A percentile compares a stretch with the other conserved stretches of the same genome.
Evolutionary conservation across 2,329 filamentous ascomycete genomes (phyloP).

Genomic region (Tolypocladium tropicale): DNA sequence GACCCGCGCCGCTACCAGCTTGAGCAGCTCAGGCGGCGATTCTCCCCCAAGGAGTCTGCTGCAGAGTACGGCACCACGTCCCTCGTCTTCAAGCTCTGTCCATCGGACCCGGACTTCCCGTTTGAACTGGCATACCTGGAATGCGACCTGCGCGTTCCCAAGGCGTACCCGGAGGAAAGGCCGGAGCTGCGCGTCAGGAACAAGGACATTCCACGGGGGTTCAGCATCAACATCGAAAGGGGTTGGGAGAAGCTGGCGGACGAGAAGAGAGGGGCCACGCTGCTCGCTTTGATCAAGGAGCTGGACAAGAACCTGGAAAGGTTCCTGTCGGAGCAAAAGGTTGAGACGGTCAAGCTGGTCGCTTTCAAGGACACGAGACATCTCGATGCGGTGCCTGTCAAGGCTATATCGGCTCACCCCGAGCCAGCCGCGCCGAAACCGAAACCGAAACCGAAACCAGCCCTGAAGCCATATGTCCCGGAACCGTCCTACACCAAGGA

Average conservation of each 20-base stretch:
- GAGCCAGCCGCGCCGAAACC: constrained; percentile 1
- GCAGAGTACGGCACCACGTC: constrained; percentile 39
- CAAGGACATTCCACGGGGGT: constrained; percentile 58
- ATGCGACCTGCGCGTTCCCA: constrained; percentile 57
- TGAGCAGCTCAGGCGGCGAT: constrained; percentile 60
- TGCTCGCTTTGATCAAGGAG: constrained; percentile 57
- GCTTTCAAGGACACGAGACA: constrained; percentile 47
- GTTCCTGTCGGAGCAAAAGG: constrained; percentile 59
- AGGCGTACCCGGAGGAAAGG: constrained; percentile 45
- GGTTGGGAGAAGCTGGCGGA: constrained; percentile 59
- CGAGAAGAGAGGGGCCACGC: constrained; percentile 42
- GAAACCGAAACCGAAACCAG: constrained; percentile 7
- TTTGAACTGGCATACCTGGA: constrained; percentile 62
- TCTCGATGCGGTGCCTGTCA: constrained; percentile 16
- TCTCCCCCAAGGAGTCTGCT: constrained; percentile 35
- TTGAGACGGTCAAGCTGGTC: constrained; percentile 61
- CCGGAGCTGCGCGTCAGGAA: constrained; percentile 57
- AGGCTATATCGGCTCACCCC: constrained; percentile 1
- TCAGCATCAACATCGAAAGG: constrained; percentile 64
- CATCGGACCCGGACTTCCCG: constrained; percentile 76
- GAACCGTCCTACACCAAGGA: constrained; percentile 44
- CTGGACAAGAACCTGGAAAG: constrained; percentile 64
- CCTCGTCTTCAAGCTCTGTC: constrained; percentile 54
- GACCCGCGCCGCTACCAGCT: constrained; percentile 68
- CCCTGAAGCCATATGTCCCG: constrained; percentile 23